Evolutionary conservation across 345 rosid genomes (phyloP), one percentile per base, ranked within the genome.

Genomic region (Eutrema yunnanense): DNA sequence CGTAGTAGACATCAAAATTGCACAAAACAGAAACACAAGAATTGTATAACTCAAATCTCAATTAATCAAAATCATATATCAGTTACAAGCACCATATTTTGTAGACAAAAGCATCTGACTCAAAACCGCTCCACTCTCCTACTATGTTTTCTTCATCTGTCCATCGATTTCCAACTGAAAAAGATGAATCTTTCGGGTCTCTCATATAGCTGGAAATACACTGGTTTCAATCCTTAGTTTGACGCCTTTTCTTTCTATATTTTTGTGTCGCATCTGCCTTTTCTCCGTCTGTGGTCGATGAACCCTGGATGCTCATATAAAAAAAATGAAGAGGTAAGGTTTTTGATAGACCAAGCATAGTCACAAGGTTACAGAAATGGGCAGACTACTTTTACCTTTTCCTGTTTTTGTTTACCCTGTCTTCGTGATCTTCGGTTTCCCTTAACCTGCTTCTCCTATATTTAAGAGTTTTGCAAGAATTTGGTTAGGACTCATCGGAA

Each of bases 181-280:
- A 30, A n/a, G 69, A 26, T 52, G 30, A 46, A 42, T 53, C 69
- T 52, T 58, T 8, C 19, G 0, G 40, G 13, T 16, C 9, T 58
- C 34, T 11, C 67, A 49, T 36, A 10, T 73, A 40, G 53, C 52
- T 71, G 46, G 73, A 55, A 5, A 29, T 47, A 30, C 59, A 60
- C 4, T 36, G 9, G 30, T 69, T 57, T 69, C 54, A 76, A 56
- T 76, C 71, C 61, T 48, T 76, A 6, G 47, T 69, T 69, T 62
- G 75, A 55, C 79, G 75, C 53, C 11, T 62, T 30, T 69, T 76
- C 75, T 76, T 76, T 40, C 75, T 48, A 48, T 71, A 5, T 32
- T 69, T 63, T 10, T 41, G 53, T 0, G 60, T 30, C 7, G 55
- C 59, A 62, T 47, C 53, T 54, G 22, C n/a, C 4, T 53, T 47